Base-by-base conservation (phyloP, 192 early-diverging fungal genomes). In the Coemansia sp. region DNA sequence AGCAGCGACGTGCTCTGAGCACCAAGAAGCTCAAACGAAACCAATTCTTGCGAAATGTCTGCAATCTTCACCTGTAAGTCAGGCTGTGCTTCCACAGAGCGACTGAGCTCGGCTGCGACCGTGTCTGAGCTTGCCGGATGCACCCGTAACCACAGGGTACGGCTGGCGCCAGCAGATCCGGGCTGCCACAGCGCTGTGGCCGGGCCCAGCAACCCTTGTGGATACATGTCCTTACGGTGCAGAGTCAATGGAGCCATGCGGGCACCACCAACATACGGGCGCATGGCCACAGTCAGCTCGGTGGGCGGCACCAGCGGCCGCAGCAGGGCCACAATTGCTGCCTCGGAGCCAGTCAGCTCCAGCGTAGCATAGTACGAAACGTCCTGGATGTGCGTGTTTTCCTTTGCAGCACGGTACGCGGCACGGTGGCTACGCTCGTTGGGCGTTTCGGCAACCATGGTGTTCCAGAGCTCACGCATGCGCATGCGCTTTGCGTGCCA, bases 401-500 rank as follows among this genome's bases (percentile, higher is more conserved):
- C 81, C 40, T 84, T 86, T 31, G 83, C 85, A 0, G 92, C 89
- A 14, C 90, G 76, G 66, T 88, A 91, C 6, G 81, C 80, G 2
- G 90, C 84, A 20, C 86, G 81, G 16, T 84, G 81, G 58, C 86
- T 87, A 66, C 95, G 93, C 46, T 91, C 91, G 67, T 91, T 93
- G 14, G 93, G 90, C 49, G 88, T 83, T 28, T 87, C 81, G 11
- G 92, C 85, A 8, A 81, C 41, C 63, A 74, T 69, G 12, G 54
- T 44, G 0, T 92, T 90, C 93, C 93, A 95, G 14, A 80, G 59
- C 50, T 90, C 81, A 32, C 52, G 66, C 93, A 99, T 99, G 46
- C 91, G 88, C 91, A 97, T 94, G 55, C 97, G 82, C 69, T 99
- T 99, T 11, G 92, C 87, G 64, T 99, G 94, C 97, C 97, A 99